These are phyloP conservation scores for Crotalaria pallida DNA, from an alignment of 306 rosid species.

Conservation along the genomic window DNA sequence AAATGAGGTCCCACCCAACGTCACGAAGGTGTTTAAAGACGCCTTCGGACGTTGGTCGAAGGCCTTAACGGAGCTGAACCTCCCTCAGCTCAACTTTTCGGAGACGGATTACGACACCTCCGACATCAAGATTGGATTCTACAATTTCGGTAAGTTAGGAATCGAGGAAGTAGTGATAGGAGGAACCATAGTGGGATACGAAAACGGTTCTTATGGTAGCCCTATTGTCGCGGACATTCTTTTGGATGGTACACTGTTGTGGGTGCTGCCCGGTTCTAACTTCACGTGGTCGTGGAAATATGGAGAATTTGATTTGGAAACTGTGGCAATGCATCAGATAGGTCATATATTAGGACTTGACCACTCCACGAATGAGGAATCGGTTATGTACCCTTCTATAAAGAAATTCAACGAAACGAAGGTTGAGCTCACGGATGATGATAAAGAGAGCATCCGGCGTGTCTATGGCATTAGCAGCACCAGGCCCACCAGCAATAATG, in stretches of 20 bases:
- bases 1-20: neutral
- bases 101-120: neutral
- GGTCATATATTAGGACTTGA: neutral
- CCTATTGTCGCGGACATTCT: neutral
- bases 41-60: neutral
- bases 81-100: neutral
- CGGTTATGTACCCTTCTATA: neutral
- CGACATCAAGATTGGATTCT: neutral
- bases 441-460: neutral
- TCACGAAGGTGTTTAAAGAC: neutral
- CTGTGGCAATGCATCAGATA: constrained; percentile 2
- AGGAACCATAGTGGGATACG: neutral
- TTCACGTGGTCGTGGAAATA: neutral
- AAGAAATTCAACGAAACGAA: neutral
- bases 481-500: no score
- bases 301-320: neutral
- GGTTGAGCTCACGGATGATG: neutral
- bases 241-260: neutral
- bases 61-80: neutral
- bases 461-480: neutral
- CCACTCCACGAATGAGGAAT: neutral
- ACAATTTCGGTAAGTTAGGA: neutral
- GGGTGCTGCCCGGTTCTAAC: neutral
- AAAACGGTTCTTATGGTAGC: neutral
- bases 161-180: neutral